Base-by-base conservation (phyloP, 2,329 filamentous ascomycete species). In the Phyllosticta capitalensis region DNA sequence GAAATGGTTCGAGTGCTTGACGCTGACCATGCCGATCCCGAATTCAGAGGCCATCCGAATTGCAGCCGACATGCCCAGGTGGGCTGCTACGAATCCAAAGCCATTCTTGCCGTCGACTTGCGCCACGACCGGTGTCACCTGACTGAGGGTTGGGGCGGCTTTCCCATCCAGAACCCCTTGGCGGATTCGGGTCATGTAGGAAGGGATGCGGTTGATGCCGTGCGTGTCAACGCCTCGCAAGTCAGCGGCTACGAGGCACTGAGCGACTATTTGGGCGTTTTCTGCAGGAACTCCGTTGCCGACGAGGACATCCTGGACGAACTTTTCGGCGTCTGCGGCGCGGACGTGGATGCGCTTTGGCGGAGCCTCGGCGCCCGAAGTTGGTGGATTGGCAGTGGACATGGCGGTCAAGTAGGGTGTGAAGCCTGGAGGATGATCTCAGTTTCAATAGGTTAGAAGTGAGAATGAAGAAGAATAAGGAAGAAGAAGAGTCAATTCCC, bases 1-100 rank as follows among this genome's bases (percentile, higher is more conserved):
- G 66, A 89, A 92, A 71, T 92, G 88, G 66, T 92, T 92, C 49
- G 85, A 88, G 72, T 87, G 86, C 71, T 85, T 88, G 67, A 92
- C 78, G 61, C 81, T 83, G 0, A 87, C 86, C 81, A 94, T 85
- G 24, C 89, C 89, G 63, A 92, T 88, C 12, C 88, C 88, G 66
- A 79, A 84, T 1, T 74, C 69, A 22, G 76, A 72, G 0, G 88
- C 88, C 73, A 87, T 85, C 9, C 81, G 78, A 52, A 91, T 83
- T 0, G 88, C 88, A 0, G 79, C 78, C 0, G 72, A 70, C 84
- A 92, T 92, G 24, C 81, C 88, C 58, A 73, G 66, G 52, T 84
- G 78, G 0, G 87, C 87, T 0, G 86, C 83, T 0, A 91, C 76
- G 66, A 91, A 91, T 10, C 89, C 89, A 68, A 92, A 92, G 1